These are phyloP conservation scores for Polytrichum commune DNA, from an alignment of 225 moss, liverwort and hornwort species.

Conservation along the genomic window DNA sequence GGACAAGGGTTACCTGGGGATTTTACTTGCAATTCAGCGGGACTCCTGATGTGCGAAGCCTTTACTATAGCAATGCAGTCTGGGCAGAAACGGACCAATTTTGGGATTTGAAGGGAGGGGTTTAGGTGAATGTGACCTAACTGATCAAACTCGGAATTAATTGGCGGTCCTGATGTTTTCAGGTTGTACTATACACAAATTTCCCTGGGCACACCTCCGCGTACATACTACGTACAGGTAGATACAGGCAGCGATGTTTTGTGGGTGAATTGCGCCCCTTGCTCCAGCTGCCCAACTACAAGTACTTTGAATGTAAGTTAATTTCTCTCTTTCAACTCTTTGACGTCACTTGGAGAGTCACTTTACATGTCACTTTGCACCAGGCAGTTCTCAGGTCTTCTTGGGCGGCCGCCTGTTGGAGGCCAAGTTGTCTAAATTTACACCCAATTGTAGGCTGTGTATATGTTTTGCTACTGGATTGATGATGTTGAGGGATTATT, in stretches of 20 bases:
- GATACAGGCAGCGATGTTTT: conserved; percentile 94
- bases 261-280: conserved; percentile 91
- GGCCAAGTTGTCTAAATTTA: too few relatives aligned
- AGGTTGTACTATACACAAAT: conserved; percentile 86
- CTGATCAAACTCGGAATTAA: conserved; percentile 1
- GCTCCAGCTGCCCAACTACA: conserved; percentile 47
- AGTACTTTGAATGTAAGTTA: conserved; percentile 34
- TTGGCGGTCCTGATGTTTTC: conserved; percentile 8
- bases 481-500: too few relatives aligned
- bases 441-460: too few relatives aligned
- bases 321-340: neutral
- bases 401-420: too few relatives aligned
- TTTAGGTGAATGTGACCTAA: too few relatives aligned
- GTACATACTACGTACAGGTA: conserved; percentile 74
- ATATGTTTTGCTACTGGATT: too few relatives aligned
- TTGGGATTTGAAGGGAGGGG: too few relatives aligned
- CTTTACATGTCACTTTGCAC: neutral
- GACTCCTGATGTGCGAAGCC: too few relatives aligned
- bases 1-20: too few relatives aligned
- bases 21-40: too few relatives aligned
- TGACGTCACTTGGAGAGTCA: neutral
- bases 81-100: too few relatives aligned
- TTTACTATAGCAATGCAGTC: too few relatives aligned
- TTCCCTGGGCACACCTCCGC: conserved; percentile 65
- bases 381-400: neutral